Evolutionary conservation across 352 stramenopile species (phyloP), one percentile per base, ranked within the genome.

Genomic region (Phytophthora quininea): DNA sequence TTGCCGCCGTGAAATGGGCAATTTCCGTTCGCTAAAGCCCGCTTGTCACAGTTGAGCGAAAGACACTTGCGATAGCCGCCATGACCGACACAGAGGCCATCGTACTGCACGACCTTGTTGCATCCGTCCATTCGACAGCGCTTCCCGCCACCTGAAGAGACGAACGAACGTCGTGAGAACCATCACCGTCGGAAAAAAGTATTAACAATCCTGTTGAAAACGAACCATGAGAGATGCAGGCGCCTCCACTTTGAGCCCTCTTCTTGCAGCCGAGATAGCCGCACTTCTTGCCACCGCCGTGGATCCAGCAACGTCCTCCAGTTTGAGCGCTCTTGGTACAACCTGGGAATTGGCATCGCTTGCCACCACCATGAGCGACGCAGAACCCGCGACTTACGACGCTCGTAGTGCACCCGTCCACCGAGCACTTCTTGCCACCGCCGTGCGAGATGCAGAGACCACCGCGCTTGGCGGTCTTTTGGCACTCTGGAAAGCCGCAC

Each of bases 81-180:
- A 35, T 89, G 80, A 29, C 71, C 70, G 7, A 88, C 78, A 27
- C 82, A 90, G 0, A 88, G 78, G 24, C 80, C 73, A 14, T 86
- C 80, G 46, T 85, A 88, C 68, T 90, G 81, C 30, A 88, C 79
- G 9, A 88, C 79, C 64, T 90, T 90, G 61, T 79, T 85, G 62
- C 79, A 88, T n/a, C 49, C 74, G 19, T 70, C 71, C 7, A 77
- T 73, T 12, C 74, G 77, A 55, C 79, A 88, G 7, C 79, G 68
- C 49, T 88, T 86, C 32, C 79, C 76, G 24, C 79, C 79, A 54
- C 79, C 67, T 86, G 61, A 42, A 64, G 35, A 38, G 45, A 45
- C 14, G 24, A 47, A 47, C 6, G 10, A 62, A 54, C 10, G 19
- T 24, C 19, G 19, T 24, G 19, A 24, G 19, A 24, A 24, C 19